These are phyloP conservation scores for Diaporthe sp. DNA, from an alignment of 2,329 filamentous ascomycete genomes.

Conservation along the genomic window DNA sequence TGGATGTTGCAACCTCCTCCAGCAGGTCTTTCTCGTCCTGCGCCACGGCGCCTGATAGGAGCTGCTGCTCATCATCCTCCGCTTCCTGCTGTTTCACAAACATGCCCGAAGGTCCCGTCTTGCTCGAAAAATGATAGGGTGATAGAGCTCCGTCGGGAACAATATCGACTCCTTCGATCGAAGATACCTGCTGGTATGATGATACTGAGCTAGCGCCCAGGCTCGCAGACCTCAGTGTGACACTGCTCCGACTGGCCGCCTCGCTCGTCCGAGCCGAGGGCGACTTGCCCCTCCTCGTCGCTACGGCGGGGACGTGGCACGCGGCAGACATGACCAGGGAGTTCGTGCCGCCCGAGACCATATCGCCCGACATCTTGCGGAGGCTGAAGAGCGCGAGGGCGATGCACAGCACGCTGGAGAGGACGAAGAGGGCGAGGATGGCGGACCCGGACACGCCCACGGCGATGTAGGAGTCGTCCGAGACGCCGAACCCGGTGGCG, in stretches of 20 bases:
- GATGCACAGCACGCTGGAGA: not conserved
- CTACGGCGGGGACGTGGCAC: constrained; percentile 1
- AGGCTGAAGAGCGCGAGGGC: not conserved
- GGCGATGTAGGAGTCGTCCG: not conserved
- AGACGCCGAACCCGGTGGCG: not conserved
- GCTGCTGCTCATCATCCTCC: not conserved
- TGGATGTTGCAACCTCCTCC: not conserved
- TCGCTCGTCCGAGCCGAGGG: not conserved
- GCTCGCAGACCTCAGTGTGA: too few relatives aligned
- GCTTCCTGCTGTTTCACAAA: not conserved
- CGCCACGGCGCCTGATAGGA: not conserved
- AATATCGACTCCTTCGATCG: not conserved
- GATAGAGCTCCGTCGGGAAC: not conserved
- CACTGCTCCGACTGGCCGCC: not conserved
- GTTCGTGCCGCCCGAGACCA: constrained; percentile 10
- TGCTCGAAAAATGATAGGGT: too few relatives aligned
- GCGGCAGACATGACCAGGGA: constrained; percentile 7
- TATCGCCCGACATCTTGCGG: not conserved
- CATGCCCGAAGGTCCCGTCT: not conserved
- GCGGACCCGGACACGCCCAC: constrained; percentile 7
- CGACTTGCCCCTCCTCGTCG: not conserved
- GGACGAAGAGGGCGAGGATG: not conserved
- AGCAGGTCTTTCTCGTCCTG: not conserved
- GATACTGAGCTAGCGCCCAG: not conserved
- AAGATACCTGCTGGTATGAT: not conserved